Evolutionary conservation across 2,329 filamentous ascomycete species (phyloP), one percentile per base, ranked within the genome.

Genomic region (Calonectria montana): DNA sequence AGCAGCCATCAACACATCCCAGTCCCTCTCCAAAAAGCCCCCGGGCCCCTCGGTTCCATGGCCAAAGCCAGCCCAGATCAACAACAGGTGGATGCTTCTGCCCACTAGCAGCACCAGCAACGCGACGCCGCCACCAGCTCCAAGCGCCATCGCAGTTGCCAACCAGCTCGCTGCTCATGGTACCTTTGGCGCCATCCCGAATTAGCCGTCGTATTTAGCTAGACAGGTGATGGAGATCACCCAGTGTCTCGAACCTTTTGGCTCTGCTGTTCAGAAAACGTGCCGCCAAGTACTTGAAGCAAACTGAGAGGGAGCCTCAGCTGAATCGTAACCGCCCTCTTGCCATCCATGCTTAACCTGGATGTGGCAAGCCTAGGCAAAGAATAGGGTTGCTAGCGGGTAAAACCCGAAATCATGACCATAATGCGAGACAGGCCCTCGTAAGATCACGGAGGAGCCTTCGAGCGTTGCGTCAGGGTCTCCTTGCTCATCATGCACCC

Each of bases 341-440:
- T 27, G 21, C 50, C 5, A 18, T 21, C 50, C n/a, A 37, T 59
- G 21, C 35, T 39, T 31, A 25, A 59, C 31, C 53, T 27, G 31
- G 53, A 5, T n/a, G 35, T 48, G 65, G 43, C 27, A 67, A 23
- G 27, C 23, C 57, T 21, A 16, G 43, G 55, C 41, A 13, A 21
- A 66, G 23, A 31, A 55, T 59, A 59, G 53, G 53, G 53, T 59
- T 59, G 31, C 53, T 39, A 41, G 53, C 53, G 53, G 37, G 21
- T 47, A 53, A 64, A 71, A 57, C 31, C 53, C 65, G 37, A 67
- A 53, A 64, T 57, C 64, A 67, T 45, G n/a, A 27, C 39, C 39
- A 59, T 29, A 43, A 64, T 71, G 39, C 64, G 69, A 71, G 66
- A 67, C 69, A 57, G 18, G 64, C 57, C 69, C 69, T 68, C 65